Conservation (phyloP, 2,329 filamentous ascomycete genomes). For the Arthrobotrys sphaeroides region DNA sequence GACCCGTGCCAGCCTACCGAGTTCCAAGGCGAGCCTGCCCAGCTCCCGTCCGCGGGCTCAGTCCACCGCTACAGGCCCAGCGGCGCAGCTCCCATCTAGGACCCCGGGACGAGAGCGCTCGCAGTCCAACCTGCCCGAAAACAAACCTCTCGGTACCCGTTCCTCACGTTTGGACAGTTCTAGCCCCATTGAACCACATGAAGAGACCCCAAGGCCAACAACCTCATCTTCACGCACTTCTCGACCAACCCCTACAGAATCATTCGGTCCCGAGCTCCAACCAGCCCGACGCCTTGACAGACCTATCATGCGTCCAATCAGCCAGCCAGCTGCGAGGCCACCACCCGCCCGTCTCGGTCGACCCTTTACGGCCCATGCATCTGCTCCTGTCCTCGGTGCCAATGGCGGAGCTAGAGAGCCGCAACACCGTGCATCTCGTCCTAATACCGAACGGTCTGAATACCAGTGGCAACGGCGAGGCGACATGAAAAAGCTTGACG, state of each 20-base stretch:
- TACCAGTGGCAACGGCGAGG: neutral
- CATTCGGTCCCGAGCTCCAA: slow-evolving; percentile 20
- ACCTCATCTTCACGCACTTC: neutral
- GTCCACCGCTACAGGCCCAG: neutral
- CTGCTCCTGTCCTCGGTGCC: slow-evolving; percentile 16
- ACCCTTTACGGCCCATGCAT: slow-evolving; percentile 25
- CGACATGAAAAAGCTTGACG: slow-evolving; percentile 5
- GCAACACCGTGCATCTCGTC: slow-evolving; percentile 10
- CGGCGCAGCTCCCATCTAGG: neutral
- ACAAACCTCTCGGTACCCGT: neutral
- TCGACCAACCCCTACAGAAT: neutral
- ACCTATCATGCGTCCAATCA: slow-evolving; percentile 27
- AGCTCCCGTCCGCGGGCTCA: slow-evolving; percentile 25
- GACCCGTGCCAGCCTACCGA: neutral
- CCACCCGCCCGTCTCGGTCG: slow-evolving; percentile 17
- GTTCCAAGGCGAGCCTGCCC: neutral
- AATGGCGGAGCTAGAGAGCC: neutral
- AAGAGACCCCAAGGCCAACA: neutral
- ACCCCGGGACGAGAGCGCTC: slow-evolving; percentile 29
- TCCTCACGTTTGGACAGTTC: neutral
- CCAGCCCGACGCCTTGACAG: slow-evolving; percentile 25
- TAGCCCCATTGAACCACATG: neutral
- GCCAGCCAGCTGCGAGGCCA: slow-evolving; percentile 5
- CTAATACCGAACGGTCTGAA: slow-evolving; percentile 3
- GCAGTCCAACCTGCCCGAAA: slow-evolving; percentile 7